Conservation (phyloP, 2,329 filamentous ascomycete species). For the Reticulascus tulasneorum region DNA sequence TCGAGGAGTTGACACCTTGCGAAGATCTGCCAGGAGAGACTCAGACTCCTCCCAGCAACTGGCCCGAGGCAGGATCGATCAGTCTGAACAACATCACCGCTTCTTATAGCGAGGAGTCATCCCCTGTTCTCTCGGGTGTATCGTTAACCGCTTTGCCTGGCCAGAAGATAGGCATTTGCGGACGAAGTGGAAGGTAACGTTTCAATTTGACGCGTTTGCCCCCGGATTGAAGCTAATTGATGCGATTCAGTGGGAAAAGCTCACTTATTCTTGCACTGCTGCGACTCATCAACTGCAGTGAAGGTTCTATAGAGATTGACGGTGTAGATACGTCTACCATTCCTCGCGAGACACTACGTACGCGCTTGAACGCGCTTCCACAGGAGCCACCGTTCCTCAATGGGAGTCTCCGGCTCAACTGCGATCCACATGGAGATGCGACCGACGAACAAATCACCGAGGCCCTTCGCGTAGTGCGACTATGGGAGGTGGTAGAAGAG, state of each 20-base stretch:
- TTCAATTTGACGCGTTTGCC: neutral
- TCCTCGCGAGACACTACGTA: slow-evolving; percentile 17
- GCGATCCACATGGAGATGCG: slow-evolving; percentile 35
- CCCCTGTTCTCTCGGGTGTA: slow-evolving; percentile 12
- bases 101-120: slow-evolving; percentile 19
- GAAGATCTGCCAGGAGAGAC: too few species aligned
- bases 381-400: slow-evolving; percentile 49
- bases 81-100: slow-evolving; percentile 22
- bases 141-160: slow-evolving; percentile 20
- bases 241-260: slow-evolving; percentile 25
- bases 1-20: slow-evolving; percentile 19
- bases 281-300: slow-evolving; percentile 41
- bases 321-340: slow-evolving; percentile 29
- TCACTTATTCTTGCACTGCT: slow-evolving; percentile 38
- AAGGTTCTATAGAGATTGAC: slow-evolving; percentile 40
- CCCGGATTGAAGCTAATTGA: neutral
- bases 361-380: slow-evolving; percentile 38
- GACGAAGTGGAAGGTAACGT: slow-evolving; percentile 25
- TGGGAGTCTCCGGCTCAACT: slow-evolving; percentile 44
- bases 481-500: slow-evolving; percentile 35
- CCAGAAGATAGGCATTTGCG: slow-evolving; percentile 29
- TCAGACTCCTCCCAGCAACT: slow-evolving; percentile 12
- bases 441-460: slow-evolving; percentile 38
- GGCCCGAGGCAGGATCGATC: slow-evolving; percentile 23
- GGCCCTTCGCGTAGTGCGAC: slow-evolving; percentile 41